phyloP scores from a whole-genome alignment of 108 stramenopile species.

The Cylindrotheca fusiformis region DNA sequence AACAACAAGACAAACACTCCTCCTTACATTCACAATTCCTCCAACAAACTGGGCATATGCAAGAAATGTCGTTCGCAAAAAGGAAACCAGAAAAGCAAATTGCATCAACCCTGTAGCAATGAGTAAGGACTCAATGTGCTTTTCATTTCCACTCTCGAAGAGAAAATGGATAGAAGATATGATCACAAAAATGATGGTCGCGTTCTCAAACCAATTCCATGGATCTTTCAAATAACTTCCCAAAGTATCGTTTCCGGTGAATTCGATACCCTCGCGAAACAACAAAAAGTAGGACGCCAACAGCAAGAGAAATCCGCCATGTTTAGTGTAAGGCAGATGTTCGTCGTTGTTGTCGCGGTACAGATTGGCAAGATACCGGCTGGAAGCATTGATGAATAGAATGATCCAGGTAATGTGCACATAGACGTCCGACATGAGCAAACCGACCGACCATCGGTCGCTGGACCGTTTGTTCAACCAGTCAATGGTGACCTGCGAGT shows the following conservation, averaged over 20 bases:
- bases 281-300: neutral
- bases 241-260: neutral
- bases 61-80: neutral
- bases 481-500: neutral
- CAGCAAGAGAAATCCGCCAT: neutral
- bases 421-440: neutral
- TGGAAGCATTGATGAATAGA: neutral
- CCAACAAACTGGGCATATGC: neutral
- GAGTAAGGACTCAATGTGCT: neutral
- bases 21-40: neutral
- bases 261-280: neutral
- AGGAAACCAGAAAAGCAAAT: neutral
- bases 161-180: neutral
- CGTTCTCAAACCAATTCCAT: neutral
- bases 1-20: neutral
- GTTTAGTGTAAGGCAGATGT: neutral
- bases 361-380: neutral
- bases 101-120: neutral
- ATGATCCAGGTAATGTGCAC: neutral
- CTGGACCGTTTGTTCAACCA: neutral
- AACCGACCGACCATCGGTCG: neutral
- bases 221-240: neutral
- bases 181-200: neutral
- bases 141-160: neutral
- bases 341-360: neutral